A percentile compares a stretch with the other conserved stretches of the same genome.
These are phyloP conservation scores for Globisporangium nagaii DNA, from an alignment of 352 stramenopile species.

Conservation along the genomic window DNA sequence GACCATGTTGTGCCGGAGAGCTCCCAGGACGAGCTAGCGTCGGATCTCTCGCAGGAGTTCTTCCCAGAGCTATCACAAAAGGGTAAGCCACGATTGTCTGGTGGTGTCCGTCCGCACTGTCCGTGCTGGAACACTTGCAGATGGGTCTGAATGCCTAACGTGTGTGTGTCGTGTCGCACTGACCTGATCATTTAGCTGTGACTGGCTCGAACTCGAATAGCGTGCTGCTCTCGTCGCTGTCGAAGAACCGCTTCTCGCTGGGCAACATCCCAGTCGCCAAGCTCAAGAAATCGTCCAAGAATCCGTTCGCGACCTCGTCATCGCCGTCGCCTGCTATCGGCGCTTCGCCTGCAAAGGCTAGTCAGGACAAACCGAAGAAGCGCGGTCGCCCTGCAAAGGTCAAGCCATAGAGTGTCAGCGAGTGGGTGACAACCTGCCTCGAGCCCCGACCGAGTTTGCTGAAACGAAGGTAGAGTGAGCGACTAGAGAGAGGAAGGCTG, in stretches of 20 bases:
- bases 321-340: background rate
- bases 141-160: background rate
- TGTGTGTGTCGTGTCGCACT: background rate
- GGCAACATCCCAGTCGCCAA: slow-evolving; percentile 70
- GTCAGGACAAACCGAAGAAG: slow-evolving; percentile 11
- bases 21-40: slow-evolving; percentile 34
- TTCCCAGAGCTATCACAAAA: slow-evolving; percentile 45
- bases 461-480: background rate
- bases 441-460: background rate
- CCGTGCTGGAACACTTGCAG: background rate
- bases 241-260: slow-evolving; percentile 73
- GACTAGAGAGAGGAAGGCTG: too few species aligned
- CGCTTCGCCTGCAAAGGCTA: slow-evolving; percentile 9
- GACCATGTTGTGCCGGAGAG: slow-evolving; percentile 18
- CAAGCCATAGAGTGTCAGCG: slow-evolving; percentile 10
- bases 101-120: background rate
- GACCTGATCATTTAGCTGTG: slow-evolving; percentile 15
- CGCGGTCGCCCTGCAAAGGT: slow-evolving; percentile 27
- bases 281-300: slow-evolving; percentile 78
- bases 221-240: slow-evolving; percentile 50
- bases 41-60: slow-evolving; percentile 35
- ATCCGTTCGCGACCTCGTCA: slow-evolving; percentile 42
- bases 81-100: slow-evolving; percentile 19
- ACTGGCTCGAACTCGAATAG: slow-evolving; percentile 62
- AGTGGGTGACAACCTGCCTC: background rate